Evolutionary conservation across 768 basidiomycete genomes (phyloP).

Genomic region (Suillus fuscotomentosus): DNA sequence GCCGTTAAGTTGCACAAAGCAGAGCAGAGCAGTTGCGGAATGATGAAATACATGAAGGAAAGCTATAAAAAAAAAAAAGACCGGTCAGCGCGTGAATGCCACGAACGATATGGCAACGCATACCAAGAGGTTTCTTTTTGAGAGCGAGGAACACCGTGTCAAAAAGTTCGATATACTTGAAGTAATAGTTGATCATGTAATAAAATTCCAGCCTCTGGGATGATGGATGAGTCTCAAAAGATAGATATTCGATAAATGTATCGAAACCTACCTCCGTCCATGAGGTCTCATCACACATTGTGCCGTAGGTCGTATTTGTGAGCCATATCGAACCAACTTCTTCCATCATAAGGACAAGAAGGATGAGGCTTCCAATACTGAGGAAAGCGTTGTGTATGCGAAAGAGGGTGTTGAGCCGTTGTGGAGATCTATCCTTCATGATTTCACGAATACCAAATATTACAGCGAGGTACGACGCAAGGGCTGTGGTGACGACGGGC

Average conservation of each 20-base stretch:
- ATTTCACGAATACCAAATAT: slow-evolving; percentile 83
- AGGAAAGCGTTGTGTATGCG: slow-evolving; percentile 90
- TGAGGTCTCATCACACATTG: slow-evolving; percentile 71
- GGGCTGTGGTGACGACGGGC: slow-evolving; percentile 63
- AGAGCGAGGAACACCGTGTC: slow-evolving; percentile 97
- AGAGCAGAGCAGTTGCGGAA: slow-evolving; percentile 93
- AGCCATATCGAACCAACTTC: slow-evolving; percentile 82
- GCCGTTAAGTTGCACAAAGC: slow-evolving; percentile 93
- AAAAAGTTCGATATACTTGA: slow-evolving; percentile 95
- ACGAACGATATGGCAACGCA: slow-evolving; percentile 22
- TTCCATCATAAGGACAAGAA: slow-evolving; percentile 88
- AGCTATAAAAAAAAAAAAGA: slow-evolving; percentile 42
- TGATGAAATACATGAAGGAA: slow-evolving; percentile 99
- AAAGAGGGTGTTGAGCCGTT: slow-evolving; percentile 80
- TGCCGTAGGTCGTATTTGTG: slow-evolving; percentile 69
- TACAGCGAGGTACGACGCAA: slow-evolving; percentile 81
- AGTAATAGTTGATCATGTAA: slow-evolving; percentile 99
- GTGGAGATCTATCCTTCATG: slow-evolving; percentile 77
- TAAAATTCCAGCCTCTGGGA: slow-evolving; percentile 86
- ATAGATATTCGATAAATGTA: slow-evolving; percentile 1
- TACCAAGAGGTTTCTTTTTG: slow-evolving; percentile 98
- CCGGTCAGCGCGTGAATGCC: slow-evolving; percentile 3
- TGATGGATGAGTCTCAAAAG: slow-evolving; percentile 3
- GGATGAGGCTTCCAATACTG: slow-evolving; percentile 76
- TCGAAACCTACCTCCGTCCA: slow-evolving; percentile 80